Conservation (phyloP, 305 asterid species). For the Plantago lanceolata region DNA sequence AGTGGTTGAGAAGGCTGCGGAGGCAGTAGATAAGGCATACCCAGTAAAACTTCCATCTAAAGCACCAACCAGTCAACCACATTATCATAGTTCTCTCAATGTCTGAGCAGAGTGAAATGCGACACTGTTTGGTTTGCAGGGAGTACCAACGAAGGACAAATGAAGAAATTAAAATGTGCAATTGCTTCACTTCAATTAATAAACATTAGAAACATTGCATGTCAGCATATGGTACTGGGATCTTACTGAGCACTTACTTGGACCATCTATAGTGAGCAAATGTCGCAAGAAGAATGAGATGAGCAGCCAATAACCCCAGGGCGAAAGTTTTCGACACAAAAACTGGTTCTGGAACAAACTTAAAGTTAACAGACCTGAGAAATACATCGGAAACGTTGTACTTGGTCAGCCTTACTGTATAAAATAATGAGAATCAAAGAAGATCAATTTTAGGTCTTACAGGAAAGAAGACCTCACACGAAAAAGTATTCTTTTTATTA, state of each 20-base stretch:
- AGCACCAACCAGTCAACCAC: too few species aligned
- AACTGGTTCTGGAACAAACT: constrained; percentile 74
- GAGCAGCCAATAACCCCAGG: constrained; percentile 60
- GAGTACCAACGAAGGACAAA: too few species aligned
- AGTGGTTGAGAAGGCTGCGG: too few species aligned
- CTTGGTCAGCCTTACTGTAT: constrained; percentile 8
- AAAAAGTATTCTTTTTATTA: too few species aligned
- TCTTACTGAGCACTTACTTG: constrained; percentile 41
- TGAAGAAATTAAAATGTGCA: too few species aligned
- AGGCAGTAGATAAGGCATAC: too few species aligned
- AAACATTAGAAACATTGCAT: neutral
- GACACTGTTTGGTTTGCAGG: too few species aligned
- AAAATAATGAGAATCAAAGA: constrained; percentile 13
- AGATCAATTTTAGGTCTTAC: neutral
- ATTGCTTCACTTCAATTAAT: neutral
- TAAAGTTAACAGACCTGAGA: constrained; percentile 92
- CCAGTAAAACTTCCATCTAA: too few species aligned
- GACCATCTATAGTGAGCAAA: constrained; percentile 94
- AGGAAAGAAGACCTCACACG: neutral
- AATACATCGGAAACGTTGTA: constrained; percentile 23
- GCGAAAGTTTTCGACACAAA: constrained; percentile 73
- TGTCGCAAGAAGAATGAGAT: constrained; percentile 58
- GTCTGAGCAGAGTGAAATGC: too few species aligned
- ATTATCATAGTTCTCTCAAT: too few species aligned
- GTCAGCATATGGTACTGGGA: neutral